phyloP scores from a whole-genome alignment of 495 filamentous ascomycete species.

The Penicillium canariense region DNA sequence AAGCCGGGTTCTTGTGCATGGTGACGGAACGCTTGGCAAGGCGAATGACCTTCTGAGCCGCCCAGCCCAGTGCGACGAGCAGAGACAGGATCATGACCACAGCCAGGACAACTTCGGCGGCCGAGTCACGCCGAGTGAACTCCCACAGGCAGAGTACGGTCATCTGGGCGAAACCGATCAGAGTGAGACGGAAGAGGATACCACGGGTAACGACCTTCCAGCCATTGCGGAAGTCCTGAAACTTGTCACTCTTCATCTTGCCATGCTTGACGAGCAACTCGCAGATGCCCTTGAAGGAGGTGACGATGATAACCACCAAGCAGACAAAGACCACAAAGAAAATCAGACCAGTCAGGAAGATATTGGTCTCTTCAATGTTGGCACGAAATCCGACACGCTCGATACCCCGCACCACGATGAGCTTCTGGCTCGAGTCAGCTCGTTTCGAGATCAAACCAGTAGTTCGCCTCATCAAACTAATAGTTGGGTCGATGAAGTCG shows the following conservation, averaged over 20 bases:
- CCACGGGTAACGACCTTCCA: conserved; percentile 87
- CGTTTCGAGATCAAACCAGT: conserved; percentile 35
- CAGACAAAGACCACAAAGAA: conserved; percentile 88
- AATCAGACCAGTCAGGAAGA: conserved; percentile 86
- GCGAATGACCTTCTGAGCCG: conserved; percentile 81
- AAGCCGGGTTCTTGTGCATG: conserved; percentile 95
- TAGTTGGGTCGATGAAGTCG: conserved; percentile 40
- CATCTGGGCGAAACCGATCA: conserved; percentile 95
- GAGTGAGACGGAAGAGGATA: conserved; percentile 83
- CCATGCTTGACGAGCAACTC: conserved; percentile 69
- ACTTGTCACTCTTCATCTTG: conserved; percentile 83
- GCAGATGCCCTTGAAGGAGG: conserved; percentile 74
- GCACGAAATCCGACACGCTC: conserved; percentile 85
- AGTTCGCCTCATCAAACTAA: conserved; percentile 46
- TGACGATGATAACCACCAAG: conserved; percentile 67
- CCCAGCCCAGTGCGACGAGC: conserved; percentile 78
- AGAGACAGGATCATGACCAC: conserved; percentile 87
- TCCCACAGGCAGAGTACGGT: conserved; percentile 92
- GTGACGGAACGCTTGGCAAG: conserved; percentile 83
- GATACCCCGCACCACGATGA: conserved; percentile 77
- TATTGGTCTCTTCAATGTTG: conserved; percentile 84
- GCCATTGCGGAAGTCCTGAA: conserved; percentile 89
- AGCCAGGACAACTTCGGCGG: conserved; percentile 83
- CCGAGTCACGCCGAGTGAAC: conserved; percentile 79
- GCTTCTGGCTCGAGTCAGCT: conserved; percentile 48